Percentiles rank a stretch among this genome's conserved stretches.
Conservation (phyloP, 1,139 yeast species). For the Cylindricascospora bacillispora region DNA sequence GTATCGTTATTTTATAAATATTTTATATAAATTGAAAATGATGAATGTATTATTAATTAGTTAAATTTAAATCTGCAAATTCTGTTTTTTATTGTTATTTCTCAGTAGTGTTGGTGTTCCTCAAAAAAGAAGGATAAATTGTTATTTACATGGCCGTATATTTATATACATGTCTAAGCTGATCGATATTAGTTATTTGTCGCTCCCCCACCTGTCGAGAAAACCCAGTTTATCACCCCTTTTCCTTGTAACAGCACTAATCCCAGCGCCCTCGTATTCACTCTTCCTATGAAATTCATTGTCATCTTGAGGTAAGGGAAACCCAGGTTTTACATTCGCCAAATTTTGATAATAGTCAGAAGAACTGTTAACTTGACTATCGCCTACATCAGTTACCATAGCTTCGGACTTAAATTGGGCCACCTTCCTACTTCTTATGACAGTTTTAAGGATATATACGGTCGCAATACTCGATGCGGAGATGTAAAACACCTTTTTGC, state of each 20-base stretch:
- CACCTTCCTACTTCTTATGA: slow-evolving; percentile 16
- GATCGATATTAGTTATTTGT: too few species aligned
- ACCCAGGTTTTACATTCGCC: slow-evolving; percentile 33
- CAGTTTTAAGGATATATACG: slow-evolving; percentile 16
- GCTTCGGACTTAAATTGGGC: slow-evolving; percentile 19
- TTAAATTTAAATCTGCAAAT: too few species aligned
- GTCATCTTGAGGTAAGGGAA: slow-evolving; percentile 25
- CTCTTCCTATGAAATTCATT: slow-evolving; percentile 33
- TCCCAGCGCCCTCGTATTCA: slow-evolving; percentile 55
- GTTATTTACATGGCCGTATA: too few species aligned
- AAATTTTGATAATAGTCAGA: slow-evolving; percentile 20
- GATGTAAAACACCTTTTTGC: slow-evolving; percentile 16
- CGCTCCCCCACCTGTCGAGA: slow-evolving; percentile 20
- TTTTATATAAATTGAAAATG: too few species aligned
- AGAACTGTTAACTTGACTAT: slow-evolving; percentile 3
- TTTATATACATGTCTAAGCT: too few species aligned
- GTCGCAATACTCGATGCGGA: slow-evolving; percentile 16
- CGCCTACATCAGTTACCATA: slow-evolving; percentile 3
- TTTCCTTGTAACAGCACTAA: slow-evolving; percentile 35
- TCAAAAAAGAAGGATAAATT: too few species aligned
- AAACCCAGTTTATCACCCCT: slow-evolving; percentile 29
- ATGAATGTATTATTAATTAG: too few species aligned
- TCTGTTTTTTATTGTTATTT: too few species aligned
- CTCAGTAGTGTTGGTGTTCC: too few species aligned
- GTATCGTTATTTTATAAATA: too few species aligned